These are phyloP conservation scores for Cercophora newfieldiana DNA, from an alignment of 495 filamentous ascomycete genomes.

Conservation along the genomic window DNA sequence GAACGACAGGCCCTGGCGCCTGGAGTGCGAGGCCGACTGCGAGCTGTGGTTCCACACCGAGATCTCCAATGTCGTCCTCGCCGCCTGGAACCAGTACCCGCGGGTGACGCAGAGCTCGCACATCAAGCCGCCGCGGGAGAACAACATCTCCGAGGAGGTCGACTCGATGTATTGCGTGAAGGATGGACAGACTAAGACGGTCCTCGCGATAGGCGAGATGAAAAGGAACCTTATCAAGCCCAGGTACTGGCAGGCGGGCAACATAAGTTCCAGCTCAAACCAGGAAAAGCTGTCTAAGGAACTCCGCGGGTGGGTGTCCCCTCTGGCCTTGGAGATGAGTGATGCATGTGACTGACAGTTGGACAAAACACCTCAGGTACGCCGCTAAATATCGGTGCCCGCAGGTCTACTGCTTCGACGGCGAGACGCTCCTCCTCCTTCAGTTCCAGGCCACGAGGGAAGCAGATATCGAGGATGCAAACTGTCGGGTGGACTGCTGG, in stretches of 20 bases:
- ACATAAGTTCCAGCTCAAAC: neutral
- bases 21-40: slow-evolving; percentile 23
- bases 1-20: slow-evolving; percentile 21
- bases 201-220: slow-evolving; percentile 20
- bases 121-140: slow-evolving; percentile 15
- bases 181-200: neutral
- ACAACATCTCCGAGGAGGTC: slow-evolving; percentile 18
- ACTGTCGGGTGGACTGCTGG: slow-evolving; percentile 22
- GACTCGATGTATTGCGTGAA: slow-evolving; percentile 19
- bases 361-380: slow-evolving; percentile 16
- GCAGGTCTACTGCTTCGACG: slow-evolving; percentile 22
- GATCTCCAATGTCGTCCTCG: slow-evolving; percentile 27
- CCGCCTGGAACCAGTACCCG: slow-evolving; percentile 23
- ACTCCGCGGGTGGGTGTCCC: slow-evolving; percentile 20
- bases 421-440: slow-evolving; percentile 17
- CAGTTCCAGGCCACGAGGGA: slow-evolving; percentile 17
- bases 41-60: slow-evolving; percentile 26
- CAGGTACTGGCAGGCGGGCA: slow-evolving; percentile 11
- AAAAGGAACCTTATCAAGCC: slow-evolving; percentile 18
- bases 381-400: slow-evolving; percentile 20
- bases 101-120: slow-evolving; percentile 21
- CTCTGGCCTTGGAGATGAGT: neutral
- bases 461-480: slow-evolving; percentile 15
- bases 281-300: slow-evolving; percentile 22
- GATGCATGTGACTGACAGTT: slow-evolving; percentile 1